Evolutionary conservation across 768 basidiomycete species (phyloP), one percentile per base, ranked within the genome.

Genomic region (Xerocomellus dryophilus): DNA sequence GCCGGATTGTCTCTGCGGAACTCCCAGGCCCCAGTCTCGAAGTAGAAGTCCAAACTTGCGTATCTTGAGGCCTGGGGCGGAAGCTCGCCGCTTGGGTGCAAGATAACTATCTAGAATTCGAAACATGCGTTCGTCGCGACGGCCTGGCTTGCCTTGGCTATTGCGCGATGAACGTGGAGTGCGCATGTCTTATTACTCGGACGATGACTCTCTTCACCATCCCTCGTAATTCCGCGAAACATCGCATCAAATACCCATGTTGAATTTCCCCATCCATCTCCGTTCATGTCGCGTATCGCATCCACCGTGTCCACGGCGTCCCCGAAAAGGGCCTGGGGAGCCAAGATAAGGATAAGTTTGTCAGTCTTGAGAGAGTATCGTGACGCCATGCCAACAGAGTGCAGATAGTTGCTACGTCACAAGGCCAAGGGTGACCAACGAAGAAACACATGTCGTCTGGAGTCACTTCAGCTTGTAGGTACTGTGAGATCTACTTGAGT

Each of bases 171-270:
- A 34, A 50, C 43, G 40, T 53, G 63, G 39, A 18, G 43, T 14
- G 23, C 20, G 54, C 61, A 44, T 54, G 63, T 57, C 35, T 31
- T 47, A 47, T 64, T 53, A 64, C 56, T 36, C 60, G 18, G 8
- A 27, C 35, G 17, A 21, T 27, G 35, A 35, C 25, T 18, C 23
- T 40, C 21, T 38, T 35, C 31, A 21, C 41, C 17, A 25, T 18
- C 34, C 29, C 10, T 35, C 43, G 18, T 47, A 48, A 40, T 40
- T 23, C 32, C 54, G 32, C 20, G 15, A 38, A 36, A 15, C 29
- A 4, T 35, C 43, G 43, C 34, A 17, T 38, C 27, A 11, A 18
- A 14, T 29, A 31, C 53, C n/a, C 38, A 15, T 5, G 40, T 18
- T 15, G 40, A 20, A 20, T 43, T 14, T 0, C 32, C 39, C 53